Evolutionary conservation across 2,329 filamentous ascomycete species (phyloP), one percentile per base, ranked within the genome.

Genomic region (Aspergillus candidus): DNA sequence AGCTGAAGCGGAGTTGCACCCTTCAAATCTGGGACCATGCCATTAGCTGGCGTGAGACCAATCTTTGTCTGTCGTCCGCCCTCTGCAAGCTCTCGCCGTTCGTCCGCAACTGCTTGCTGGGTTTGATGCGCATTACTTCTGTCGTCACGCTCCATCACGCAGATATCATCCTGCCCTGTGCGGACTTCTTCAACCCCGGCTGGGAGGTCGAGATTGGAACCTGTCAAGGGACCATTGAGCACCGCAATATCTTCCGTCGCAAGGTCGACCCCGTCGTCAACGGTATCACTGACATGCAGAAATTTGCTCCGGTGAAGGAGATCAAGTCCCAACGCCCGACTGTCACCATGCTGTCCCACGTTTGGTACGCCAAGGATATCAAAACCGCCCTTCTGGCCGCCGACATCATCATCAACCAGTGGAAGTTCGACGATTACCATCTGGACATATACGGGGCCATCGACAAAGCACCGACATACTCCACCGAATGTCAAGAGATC

Each of bases 201-300:
- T 82, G 79, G 79, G 79, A 82, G 53, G 70, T 76, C 4, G 79
- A 82, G 52, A 76, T 82, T 18, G 79, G 79, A 32, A 80, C 76
- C 11, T 72, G 73, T 43, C 73, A 79, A 51, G 78, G 79, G 13
- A 68, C 68, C 12, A 69, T 80, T 33, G 73, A 76, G 43, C 77
- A 79, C 54, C 73, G 76, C 47, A 78, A 78, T 46, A 68, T 70
- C 7, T 82, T 80, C 67, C 68, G 67, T 37, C 72, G 78, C 40
- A 81, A 81, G 56, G 76, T 83, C 35, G 79, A 82, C 50, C 79
- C 80, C 1, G 78, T 83, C 31, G 78, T 82, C 50, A 83, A 83
- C 54, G 79, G 79, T 40, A 82, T 83, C 50, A 75, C 75, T 38
- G 77, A 83, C 55, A 82, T 80, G 77, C 76, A 78, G 38, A 77